These are phyloP conservation scores for Harringtonia aguacate DNA, from an alignment of 2,329 filamentous ascomycete species.

Conservation along the genomic window DNA sequence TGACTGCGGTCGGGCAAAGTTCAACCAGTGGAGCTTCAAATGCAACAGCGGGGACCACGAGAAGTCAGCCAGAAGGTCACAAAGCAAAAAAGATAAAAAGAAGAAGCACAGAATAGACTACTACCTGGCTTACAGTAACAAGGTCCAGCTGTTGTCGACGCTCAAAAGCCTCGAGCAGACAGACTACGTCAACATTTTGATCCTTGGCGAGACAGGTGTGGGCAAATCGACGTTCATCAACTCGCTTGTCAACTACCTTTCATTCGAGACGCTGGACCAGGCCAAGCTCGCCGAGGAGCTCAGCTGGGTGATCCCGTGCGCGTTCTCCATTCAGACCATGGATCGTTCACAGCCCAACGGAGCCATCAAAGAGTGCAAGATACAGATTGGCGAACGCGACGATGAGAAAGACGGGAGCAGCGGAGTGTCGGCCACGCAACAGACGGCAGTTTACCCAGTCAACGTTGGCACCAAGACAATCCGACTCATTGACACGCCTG, in stretches of 20 bases:
- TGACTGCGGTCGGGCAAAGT: slow-evolving; percentile 21
- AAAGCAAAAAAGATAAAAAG: not conserved
- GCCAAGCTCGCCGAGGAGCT: slow-evolving; percentile 20
- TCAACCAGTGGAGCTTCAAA: slow-evolving; percentile 18
- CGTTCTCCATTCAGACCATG: slow-evolving; percentile 24
- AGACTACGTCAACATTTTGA: slow-evolving; percentile 29
- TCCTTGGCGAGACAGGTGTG: slow-evolving; percentile 36
- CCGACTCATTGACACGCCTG: slow-evolving; percentile 31
- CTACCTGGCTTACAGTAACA: not conserved
- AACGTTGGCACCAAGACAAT: slow-evolving; percentile 17
- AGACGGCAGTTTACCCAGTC: slow-evolving; percentile 21
- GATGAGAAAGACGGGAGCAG: slow-evolving; percentile 21
- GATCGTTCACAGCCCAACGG: slow-evolving; percentile 14
- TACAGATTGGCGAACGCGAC: slow-evolving; percentile 19
- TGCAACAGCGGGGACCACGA: slow-evolving; percentile 19
- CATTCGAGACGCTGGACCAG: slow-evolving; percentile 25
- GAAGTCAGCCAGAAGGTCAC: not conserved
- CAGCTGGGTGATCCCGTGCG: slow-evolving; percentile 26
- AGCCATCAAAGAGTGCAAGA: slow-evolving; percentile 17
- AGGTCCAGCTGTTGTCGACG: not conserved
- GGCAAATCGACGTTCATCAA: slow-evolving; percentile 40
- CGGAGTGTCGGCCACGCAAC: slow-evolving; percentile 26
- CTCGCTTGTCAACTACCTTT: slow-evolving; percentile 34
- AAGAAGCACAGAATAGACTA: not conserved
- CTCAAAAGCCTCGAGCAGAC: slow-evolving; percentile 12